Percentiles rank a stretch among this genome's conserved stretches.
These are phyloP conservation scores for Bromus sterilis DNA, from an alignment of 176 grass and related monocot species.

Conservation along the genomic window DNA sequence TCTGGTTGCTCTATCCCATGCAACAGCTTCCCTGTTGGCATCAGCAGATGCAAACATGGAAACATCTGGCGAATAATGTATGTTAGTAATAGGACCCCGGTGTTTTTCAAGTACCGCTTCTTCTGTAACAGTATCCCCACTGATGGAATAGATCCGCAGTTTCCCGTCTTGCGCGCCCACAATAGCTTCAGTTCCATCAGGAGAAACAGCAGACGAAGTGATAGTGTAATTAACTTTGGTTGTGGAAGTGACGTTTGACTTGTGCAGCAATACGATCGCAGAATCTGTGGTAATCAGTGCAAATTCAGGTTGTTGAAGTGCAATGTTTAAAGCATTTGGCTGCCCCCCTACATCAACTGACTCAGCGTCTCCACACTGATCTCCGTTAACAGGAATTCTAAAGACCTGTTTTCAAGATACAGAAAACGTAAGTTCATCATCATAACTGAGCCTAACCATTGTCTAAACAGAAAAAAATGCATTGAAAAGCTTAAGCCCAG, in stretches of 20 bases:
- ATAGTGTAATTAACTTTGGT: conserved; percentile 63
- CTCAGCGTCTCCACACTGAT: conserved; percentile 77
- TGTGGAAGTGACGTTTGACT: conserved; percentile 59
- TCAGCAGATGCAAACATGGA: conserved; percentile 96
- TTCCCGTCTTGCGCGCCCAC: conserved; percentile 94
- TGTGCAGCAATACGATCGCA: conserved; percentile 56
- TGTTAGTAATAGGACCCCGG: conserved; percentile 77
- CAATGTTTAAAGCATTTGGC: conserved; percentile 73
- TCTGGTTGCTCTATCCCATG: conserved; percentile 75
- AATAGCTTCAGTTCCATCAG: conserved; percentile 77
- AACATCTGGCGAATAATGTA: conserved; percentile 86
- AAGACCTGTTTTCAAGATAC: conserved; percentile 47
- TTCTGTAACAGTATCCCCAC: conserved; percentile 55
- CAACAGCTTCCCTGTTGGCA: conserved; percentile 91
- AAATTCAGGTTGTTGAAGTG: conserved; percentile 63
- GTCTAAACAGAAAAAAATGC: neutral
- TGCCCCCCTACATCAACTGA: conserved; percentile 80
- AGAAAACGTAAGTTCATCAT: conserved; percentile 21
- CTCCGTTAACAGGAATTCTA: conserved; percentile 68
- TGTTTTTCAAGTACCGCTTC: conserved; percentile 91
- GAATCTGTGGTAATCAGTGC: conserved; percentile 73
- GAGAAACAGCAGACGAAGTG: conserved; percentile 71
- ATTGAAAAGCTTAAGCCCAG: neutral
- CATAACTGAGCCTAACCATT: conserved; percentile 6
- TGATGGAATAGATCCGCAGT: conserved; percentile 69